Conservation (phyloP, 2,329 filamentous ascomycete species). For the Teratosphaeria nubilosa region DNA sequence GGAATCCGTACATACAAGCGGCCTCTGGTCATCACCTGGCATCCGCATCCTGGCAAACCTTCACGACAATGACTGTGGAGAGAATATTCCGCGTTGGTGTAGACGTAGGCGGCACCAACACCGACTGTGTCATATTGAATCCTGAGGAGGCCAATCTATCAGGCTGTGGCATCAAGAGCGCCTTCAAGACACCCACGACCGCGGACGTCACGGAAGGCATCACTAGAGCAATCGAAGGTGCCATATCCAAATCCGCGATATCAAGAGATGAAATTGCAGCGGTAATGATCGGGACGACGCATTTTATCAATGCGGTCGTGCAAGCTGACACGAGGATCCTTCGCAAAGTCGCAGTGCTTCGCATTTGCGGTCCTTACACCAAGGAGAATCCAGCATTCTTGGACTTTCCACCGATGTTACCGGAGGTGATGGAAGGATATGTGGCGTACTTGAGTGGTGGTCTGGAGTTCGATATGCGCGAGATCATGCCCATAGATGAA, state of each 20-base stretch:
- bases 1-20: too few species aligned
- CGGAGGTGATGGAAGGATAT: slow-evolving; percentile 22
- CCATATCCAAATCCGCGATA: slow-evolving; percentile 26
- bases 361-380: slow-evolving; percentile 25
- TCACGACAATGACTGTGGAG: not conserved
- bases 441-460: slow-evolving; percentile 40
- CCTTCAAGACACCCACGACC: slow-evolving; percentile 26
- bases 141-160: slow-evolving; percentile 15
- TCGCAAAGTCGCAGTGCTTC: slow-evolving; percentile 43
- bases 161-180: slow-evolving; percentile 20
- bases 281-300: slow-evolving; percentile 43
- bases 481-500: slow-evolving; percentile 33
- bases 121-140: slow-evolving; percentile 25
- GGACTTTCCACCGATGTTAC: slow-evolving; percentile 20
- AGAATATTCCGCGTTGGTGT: slow-evolving; percentile 29
- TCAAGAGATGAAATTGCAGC: slow-evolving; percentile 26
- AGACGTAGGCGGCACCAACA: slow-evolving; percentile 31
- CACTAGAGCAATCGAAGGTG: slow-evolving; percentile 26
- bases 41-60: not conserved
- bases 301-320: slow-evolving; percentile 26
- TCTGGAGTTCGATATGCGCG: slow-evolving; percentile 35
- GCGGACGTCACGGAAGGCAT: slow-evolving; percentile 34
- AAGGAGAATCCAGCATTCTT: slow-evolving; percentile 23
- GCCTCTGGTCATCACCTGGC: too few species aligned
- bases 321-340: slow-evolving; percentile 36